These are phyloP conservation scores for Rhizoctonia solani DNA, from an alignment of 1,284 basidiomycete species.

Conservation along the genomic window DNA sequence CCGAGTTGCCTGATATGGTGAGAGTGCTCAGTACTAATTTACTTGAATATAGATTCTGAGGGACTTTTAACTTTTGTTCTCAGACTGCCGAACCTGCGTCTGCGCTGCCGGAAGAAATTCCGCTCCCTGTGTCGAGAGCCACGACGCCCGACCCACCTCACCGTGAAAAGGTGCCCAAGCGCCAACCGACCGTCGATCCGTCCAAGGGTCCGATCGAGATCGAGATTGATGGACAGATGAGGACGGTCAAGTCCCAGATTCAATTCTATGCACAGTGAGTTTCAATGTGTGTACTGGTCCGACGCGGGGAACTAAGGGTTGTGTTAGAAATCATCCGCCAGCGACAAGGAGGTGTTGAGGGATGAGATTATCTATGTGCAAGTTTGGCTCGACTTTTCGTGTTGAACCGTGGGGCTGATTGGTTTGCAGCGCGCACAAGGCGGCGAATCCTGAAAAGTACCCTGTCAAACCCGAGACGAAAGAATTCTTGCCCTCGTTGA, in stretches of 20 bases:
- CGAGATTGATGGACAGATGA: slow-evolving; percentile 53
- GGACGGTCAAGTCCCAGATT: slow-evolving; percentile 71
- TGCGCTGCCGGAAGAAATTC: background rate
- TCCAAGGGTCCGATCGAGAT: slow-evolving; percentile 19
- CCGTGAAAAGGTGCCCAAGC: slow-evolving; percentile 11
- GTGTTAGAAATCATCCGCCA: slow-evolving; percentile 83
- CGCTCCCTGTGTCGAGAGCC: background rate
- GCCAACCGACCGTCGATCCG: slow-evolving; percentile 35
- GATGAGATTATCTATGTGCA: slow-evolving; percentile 86
- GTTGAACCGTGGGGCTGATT: background rate
- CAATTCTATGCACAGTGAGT: slow-evolving; percentile 75
- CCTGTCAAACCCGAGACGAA: slow-evolving; percentile 65
- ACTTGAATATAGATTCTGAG: slow-evolving; percentile 2
- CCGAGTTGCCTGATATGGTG: too few relatives aligned
- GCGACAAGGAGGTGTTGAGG: slow-evolving; percentile 89
- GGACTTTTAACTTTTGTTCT: too few relatives aligned
- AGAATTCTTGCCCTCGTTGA: slow-evolving; percentile 66
- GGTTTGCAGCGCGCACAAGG: slow-evolving; percentile 73
- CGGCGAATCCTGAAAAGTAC: slow-evolving; percentile 79
- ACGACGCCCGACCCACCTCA: background rate
- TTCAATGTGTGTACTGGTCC: slow-evolving; percentile 62
- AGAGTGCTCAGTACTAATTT: background rate
- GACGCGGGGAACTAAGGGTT: slow-evolving; percentile 82
- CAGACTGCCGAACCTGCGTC: too few relatives aligned
- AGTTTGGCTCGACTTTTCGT: background rate